A percentile compares a stretch with the other conserved stretches of the same genome.
Evolutionary conservation across 1,284 basidiomycete genomes (phyloP).

Genomic region (Ganoderma resinaceum): DNA sequence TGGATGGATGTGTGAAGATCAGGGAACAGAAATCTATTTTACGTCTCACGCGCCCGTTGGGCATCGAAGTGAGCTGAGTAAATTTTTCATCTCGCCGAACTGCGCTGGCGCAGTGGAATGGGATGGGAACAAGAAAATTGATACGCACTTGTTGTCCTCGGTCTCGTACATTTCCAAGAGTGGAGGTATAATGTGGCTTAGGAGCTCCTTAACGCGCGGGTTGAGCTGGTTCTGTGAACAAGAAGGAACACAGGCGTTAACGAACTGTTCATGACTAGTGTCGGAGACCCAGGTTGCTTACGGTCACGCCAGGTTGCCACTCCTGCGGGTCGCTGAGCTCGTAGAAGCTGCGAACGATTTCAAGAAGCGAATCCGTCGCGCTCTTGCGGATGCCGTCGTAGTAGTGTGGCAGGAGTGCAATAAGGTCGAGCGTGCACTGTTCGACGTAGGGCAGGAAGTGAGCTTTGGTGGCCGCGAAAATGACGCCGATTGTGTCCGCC

Average conservation of each 20-base stretch:
- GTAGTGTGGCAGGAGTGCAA: slow-evolving; percentile 89
- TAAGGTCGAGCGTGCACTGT: slow-evolving; percentile 81
- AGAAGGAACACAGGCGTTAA: background rate
- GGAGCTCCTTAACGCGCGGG: slow-evolving; percentile 83
- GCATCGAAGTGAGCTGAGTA: slow-evolving; percentile 91
- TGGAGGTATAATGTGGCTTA: slow-evolving; percentile 77
- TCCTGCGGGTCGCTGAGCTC: slow-evolving; percentile 84
- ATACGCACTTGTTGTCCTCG: slow-evolving; percentile 96
- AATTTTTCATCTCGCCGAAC: slow-evolving; percentile 60
- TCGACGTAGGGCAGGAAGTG: slow-evolving; percentile 94
- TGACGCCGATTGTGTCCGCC: slow-evolving; percentile 93
- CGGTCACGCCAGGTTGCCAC: slow-evolving; percentile 80
- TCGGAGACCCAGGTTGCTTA: slow-evolving; percentile 29
- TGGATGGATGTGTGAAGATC: slow-evolving; percentile 37
- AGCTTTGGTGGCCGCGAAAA: slow-evolving; percentile 84
- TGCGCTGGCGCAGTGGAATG: slow-evolving; percentile 9
- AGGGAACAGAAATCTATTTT: slow-evolving; percentile 44
- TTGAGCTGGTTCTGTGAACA: slow-evolving; percentile 59
- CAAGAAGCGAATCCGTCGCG: slow-evolving; percentile 88
- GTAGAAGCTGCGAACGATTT: slow-evolving; percentile 93
- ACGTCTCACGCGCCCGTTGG: slow-evolving; percentile 63
- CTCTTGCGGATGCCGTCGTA: slow-evolving; percentile 99
- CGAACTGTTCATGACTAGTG: background rate
- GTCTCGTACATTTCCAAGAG: slow-evolving; percentile 92
- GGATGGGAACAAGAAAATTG: background rate